Conservation (phyloP, 768 basidiomycete species). For the Macrolepiota dolichaula region DNA sequence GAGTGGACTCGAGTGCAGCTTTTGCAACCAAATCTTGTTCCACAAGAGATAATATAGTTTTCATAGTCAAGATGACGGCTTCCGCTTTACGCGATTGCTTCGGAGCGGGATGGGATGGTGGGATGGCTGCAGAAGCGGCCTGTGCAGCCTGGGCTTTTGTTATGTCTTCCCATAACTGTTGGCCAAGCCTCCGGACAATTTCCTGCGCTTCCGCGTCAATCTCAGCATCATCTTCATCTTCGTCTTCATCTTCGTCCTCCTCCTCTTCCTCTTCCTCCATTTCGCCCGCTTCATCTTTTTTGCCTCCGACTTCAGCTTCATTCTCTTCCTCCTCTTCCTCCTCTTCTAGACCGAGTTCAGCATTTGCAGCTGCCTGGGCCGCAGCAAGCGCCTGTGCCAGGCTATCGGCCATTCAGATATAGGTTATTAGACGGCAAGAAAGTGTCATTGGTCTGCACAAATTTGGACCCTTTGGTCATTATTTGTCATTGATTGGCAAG, state of each 20-base stretch:
- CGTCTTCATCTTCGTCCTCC: conserved; percentile 35
- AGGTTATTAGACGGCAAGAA: background rate
- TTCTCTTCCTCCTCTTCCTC: conserved; percentile 29
- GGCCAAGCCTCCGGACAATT: conserved; percentile 70
- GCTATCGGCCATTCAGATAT: conserved; percentile 6
- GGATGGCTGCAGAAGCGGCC: conserved; percentile 17
- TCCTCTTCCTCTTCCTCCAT: conserved; percentile 32
- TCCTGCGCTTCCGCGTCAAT: conserved; percentile 71
- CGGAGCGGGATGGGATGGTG: conserved; percentile 5
- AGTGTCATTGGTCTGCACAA: background rate
- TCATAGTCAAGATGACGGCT: conserved; percentile 63
- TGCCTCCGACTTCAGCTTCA: conserved; percentile 28
- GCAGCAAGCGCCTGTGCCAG: conserved; percentile 5
- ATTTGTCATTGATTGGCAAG: conserved; percentile 10
- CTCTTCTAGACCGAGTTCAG: background rate
- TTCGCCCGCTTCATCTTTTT: conserved; percentile 33
- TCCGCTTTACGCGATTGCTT: conserved; percentile 42
- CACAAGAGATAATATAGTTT: conserved; percentile 54
- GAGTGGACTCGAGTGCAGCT: conserved; percentile 46
- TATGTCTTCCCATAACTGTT: conserved; percentile 77
- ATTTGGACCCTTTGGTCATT: background rate
- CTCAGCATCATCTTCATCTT: conserved; percentile 59
- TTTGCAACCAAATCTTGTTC: conserved; percentile 55
- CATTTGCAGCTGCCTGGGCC: conserved; percentile 7
- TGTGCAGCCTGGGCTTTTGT: conserved; percentile 53